Percentiles rank a stretch among this genome's conserved stretches.
Evolutionary conservation across 177 flowering plant genomes (phyloP).

Genomic region (Vitis hybrid): DNA sequence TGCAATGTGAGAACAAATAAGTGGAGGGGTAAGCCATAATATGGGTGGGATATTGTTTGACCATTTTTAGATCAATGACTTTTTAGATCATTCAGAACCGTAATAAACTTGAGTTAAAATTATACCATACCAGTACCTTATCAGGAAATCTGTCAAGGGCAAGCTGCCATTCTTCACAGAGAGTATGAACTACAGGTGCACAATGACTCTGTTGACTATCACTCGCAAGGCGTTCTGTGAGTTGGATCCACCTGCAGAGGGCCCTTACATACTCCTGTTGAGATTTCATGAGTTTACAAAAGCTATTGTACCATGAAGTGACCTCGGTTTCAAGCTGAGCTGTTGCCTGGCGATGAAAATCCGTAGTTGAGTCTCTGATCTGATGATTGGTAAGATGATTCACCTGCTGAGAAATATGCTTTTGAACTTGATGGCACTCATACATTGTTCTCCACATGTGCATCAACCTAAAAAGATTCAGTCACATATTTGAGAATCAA

Average conservation of each 20-base stretch:
- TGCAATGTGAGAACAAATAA: too few relatives aligned
- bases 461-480: slow-evolving; percentile 41
- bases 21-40: too few relatives aligned
- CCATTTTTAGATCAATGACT: background rate
- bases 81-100: background rate
- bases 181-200: slow-evolving; percentile 35
- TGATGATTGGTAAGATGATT: slow-evolving; percentile 42
- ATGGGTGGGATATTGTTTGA: background rate
- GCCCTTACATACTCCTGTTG: slow-evolving; percentile 58
- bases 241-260: slow-evolving; percentile 63
- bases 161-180: slow-evolving; percentile 68
- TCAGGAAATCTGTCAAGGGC: slow-evolving; percentile 62
- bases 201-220: slow-evolving; percentile 26
- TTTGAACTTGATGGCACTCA: slow-evolving; percentile 75
- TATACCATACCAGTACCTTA: slow-evolving; percentile 41
- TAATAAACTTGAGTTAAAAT: background rate
- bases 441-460: slow-evolving; percentile 86
- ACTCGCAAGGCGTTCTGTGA: slow-evolving; percentile 43
- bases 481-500: background rate
- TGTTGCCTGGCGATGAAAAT: slow-evolving; percentile 64
- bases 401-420: slow-evolving; percentile 64
- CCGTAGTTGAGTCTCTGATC: slow-evolving; percentile 54
- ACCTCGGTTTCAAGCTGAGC: slow-evolving; percentile 72
- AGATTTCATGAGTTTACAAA: slow-evolving; percentile 56
- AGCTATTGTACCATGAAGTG: slow-evolving; percentile 59